Base-by-base conservation (phyloP, 768 basidiomycete genomes). In the Kwoniella botswanensis region DNA sequence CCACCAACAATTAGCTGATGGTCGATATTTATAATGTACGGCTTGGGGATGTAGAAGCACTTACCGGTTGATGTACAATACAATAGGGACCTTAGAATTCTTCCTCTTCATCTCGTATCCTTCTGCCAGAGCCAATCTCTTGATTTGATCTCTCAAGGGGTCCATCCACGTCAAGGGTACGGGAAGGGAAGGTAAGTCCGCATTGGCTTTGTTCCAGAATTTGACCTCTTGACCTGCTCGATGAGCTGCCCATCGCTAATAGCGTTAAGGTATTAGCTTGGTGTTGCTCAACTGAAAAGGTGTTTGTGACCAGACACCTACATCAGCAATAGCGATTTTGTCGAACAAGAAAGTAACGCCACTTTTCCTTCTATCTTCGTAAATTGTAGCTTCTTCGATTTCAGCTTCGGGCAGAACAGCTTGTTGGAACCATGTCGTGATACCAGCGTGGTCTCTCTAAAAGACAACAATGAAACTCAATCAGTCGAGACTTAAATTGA, bases 371-470 rank as follows among this genome's bases (percentile, higher is more conserved):
- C 74, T 56, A 60, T 75, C 74, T 35, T 57, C 57, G 44, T 44
- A 71, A 0, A 75, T 50, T 13, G 67, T 57, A 22, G 52, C 50
- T 41, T 75, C 74, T 43, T 75, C 74, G 41, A 75, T 65, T n/a
- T 46, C 54, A 15, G 74, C 71, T 35, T 65, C 68, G 6, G 74
- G 71, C 35, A 75, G 61, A 10, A 75, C 65, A n/a, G 70, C 65
- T 58, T 75, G 71, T 54, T 65, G 63, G 57, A 75, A 72, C 74
- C 74, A 75, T 12, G 70, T 68, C 9, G 74, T 75, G 26, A 75
- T 64, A 15, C 71, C 71, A 44, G 71, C 71, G 4, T 26, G 65
- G 46, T 71, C 71, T 58, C 71, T 26, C 71, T 67, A 55, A 10
- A 2, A 41, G 22, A 26, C 59, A n/a, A 44, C 2, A 0, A 17